phyloP scores from a whole-genome alignment of 2,329 filamentous ascomycete genomes.

The Colletotrichum sp. region DNA sequence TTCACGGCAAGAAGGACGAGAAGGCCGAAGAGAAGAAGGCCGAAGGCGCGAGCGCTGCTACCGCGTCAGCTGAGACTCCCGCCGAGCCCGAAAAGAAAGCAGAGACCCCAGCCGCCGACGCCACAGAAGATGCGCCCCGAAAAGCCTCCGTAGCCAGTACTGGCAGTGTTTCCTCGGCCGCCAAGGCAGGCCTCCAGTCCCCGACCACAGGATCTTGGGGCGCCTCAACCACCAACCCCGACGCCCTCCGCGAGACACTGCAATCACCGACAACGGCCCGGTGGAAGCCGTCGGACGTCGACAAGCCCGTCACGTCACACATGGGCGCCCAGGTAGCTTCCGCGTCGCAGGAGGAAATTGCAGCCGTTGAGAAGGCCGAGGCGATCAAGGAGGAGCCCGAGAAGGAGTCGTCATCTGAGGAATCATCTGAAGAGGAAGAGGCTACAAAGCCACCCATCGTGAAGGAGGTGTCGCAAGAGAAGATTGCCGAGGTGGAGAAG shows the following conservation, averaged over 20 bases:
- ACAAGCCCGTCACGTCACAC: slow-evolving; percentile 28
- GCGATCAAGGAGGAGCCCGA: slow-evolving; percentile 44
- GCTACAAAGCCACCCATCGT: slow-evolving; percentile 25
- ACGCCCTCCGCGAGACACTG: slow-evolving; percentile 33
- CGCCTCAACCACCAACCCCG: slow-evolving; percentile 21
- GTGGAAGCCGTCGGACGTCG: slow-evolving; percentile 40
- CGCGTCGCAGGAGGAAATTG: slow-evolving; percentile 42
- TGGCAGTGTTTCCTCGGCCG: neutral
- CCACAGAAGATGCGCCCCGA: slow-evolving; percentile 8
- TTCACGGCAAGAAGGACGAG: slow-evolving; percentile 49
- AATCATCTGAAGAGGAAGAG: slow-evolving; percentile 29
- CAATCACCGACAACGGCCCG: slow-evolving; percentile 48
- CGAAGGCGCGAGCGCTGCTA: neutral
- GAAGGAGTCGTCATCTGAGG: slow-evolving; percentile 35
- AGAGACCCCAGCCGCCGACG: neutral
- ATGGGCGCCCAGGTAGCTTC: slow-evolving; percentile 35
- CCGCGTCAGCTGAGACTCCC: neutral
- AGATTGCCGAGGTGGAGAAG: slow-evolving; percentile 29
- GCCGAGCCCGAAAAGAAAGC: slow-evolving; percentile 12
- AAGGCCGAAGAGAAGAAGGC: slow-evolving; percentile 23
- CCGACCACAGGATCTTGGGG: slow-evolving; percentile 51
- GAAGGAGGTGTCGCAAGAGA: slow-evolving; percentile 25
- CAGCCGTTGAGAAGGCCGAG: slow-evolving; percentile 42
- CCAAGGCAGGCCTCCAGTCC: slow-evolving; percentile 44
- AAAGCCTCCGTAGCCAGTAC: slow-evolving; percentile 3